Evolutionary conservation across 805 yeast species (phyloP).

Genomic region (Teunomyces gatunensis): DNA sequence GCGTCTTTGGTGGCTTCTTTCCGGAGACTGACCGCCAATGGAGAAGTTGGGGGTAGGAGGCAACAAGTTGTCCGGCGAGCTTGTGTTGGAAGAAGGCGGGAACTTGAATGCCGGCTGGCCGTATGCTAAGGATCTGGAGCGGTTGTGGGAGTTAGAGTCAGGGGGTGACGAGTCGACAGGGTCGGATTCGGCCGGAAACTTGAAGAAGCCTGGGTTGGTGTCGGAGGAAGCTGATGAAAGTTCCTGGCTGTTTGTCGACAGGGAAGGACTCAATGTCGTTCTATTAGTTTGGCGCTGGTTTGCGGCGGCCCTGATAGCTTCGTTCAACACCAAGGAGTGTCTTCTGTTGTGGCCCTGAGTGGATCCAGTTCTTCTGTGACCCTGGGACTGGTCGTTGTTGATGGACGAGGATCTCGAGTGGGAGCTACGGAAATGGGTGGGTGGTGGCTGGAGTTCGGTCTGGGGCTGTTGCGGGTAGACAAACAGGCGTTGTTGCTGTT

Average conservation of each 20-base stretch:
- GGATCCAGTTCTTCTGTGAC: slow-evolving; percentile 37
- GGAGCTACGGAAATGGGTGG: slow-evolving; percentile 18
- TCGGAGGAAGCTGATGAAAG: slow-evolving; percentile 10
- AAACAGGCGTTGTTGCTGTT: slow-evolving; percentile 13
- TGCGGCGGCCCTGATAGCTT: slow-evolving; percentile 97
- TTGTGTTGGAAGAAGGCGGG: slow-evolving; percentile 39
- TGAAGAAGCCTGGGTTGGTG: slow-evolving; percentile 40
- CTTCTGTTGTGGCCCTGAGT: slow-evolving; percentile 76
- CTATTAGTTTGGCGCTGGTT: slow-evolving; percentile 58
- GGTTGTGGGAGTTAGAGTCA: slow-evolving; percentile 23
- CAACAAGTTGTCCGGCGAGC: slow-evolving; percentile 26
- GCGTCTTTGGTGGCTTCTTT: slow-evolving; percentile 36
- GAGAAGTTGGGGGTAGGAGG: slow-evolving; percentile 57
- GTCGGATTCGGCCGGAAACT: slow-evolving; percentile 49
- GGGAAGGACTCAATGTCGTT: slow-evolving; percentile 30
- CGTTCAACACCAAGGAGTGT: slow-evolving; percentile 87
- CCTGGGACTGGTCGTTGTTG: slow-evolving; percentile 5
- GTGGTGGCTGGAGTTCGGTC: slow-evolving; percentile 20
- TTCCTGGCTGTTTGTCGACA: slow-evolving; percentile 14
- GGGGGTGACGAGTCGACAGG: slow-evolving; percentile 7
- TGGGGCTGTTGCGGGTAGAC: slow-evolving; percentile 23
- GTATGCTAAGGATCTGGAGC: slow-evolving; percentile 41
- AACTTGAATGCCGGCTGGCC: slow-evolving; percentile 57
- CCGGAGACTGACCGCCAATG: slow-evolving; percentile 35
- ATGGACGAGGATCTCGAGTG: slow-evolving; percentile 36